A percentile compares a stretch with the other conserved stretches of the same genome.
These are phyloP conservation scores for Leccinum pachyderme DNA, from an alignment of 1,284 basidiomycete genomes.

Conservation along the genomic window DNA sequence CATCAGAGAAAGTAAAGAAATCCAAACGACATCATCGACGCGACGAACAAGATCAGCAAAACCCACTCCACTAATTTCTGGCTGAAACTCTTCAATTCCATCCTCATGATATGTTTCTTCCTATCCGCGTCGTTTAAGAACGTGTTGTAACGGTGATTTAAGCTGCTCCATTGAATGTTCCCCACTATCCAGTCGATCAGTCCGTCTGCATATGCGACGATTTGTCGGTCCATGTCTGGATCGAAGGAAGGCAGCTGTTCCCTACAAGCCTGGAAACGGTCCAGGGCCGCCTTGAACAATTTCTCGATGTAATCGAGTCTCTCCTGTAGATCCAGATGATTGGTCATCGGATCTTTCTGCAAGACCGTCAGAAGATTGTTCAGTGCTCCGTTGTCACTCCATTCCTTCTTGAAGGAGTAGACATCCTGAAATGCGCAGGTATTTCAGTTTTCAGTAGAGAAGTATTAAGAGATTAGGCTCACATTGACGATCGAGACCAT, in stretches of 20 bases:
- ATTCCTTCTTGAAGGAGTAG: conserved; percentile 32
- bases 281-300: conserved; percentile 17
- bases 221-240: conserved; percentile 15
- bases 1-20: conserved; percentile 7
- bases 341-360: conserved; percentile 17
- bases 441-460: not conserved
- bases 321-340: conserved; percentile 19
- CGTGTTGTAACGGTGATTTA: conserved; percentile 28
- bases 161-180: conserved; percentile 30
- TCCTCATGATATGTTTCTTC: conserved; percentile 20
- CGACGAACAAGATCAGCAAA: conserved; percentile 8
- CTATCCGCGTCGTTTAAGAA: conserved; percentile 27
- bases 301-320: conserved; percentile 16
- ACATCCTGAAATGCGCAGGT: conserved; percentile 22
- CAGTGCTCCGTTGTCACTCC: conserved; percentile 26
- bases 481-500: conserved; percentile 32
- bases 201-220: conserved; percentile 28
- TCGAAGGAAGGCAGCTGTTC: conserved; percentile 18
- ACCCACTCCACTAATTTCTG: conserved; percentile 3
- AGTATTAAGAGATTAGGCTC: not conserved
- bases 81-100: conserved; percentile 10
- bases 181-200: conserved; percentile 27
- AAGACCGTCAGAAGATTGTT: conserved; percentile 29
- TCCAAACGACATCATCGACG: conserved; percentile 10
- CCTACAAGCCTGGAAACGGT: conserved; percentile 23